Evolutionary conservation across 352 stramenopile species (phyloP).

Genomic region (Pythium chondricola): DNA sequence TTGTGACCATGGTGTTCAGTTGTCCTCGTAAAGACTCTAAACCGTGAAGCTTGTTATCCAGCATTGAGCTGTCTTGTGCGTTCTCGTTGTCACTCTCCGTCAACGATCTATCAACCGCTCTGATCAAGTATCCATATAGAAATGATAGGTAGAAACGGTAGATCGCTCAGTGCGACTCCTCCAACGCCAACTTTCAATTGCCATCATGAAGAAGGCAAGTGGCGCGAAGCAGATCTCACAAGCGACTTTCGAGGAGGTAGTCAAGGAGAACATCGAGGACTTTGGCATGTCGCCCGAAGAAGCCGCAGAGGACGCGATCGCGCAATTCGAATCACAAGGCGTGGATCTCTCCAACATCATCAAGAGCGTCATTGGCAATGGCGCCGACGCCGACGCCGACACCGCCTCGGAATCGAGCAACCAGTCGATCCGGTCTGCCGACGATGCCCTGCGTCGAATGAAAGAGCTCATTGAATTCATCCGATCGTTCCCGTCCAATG

Average conservation of each 20-base stretch:
- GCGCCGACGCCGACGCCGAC: not conserved
- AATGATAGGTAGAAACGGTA: not conserved
- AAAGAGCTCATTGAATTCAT: slow-evolving; percentile 30
- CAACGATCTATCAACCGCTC: too few species aligned
- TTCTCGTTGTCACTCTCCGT: not conserved
- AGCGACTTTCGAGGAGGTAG: slow-evolving; percentile 87
- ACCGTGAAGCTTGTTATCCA: too few species aligned
- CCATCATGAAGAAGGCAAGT: slow-evolving; percentile 15
- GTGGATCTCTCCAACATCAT: slow-evolving; percentile 85
- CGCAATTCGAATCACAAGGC: slow-evolving; percentile 84
- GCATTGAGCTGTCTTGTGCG: too few species aligned
- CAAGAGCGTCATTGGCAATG: slow-evolving; percentile 24
- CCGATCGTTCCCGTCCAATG: not conserved
- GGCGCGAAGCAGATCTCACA: slow-evolving; percentile 74
- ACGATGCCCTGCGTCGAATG: slow-evolving; percentile 14
- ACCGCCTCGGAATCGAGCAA: not conserved
- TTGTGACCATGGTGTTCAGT: too few species aligned
- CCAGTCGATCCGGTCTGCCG: slow-evolving; percentile 13
- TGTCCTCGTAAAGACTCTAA: too few species aligned
- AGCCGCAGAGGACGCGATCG: slow-evolving; percentile 65
- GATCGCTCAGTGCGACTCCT: too few species aligned
- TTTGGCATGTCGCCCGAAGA: slow-evolving; percentile 85
- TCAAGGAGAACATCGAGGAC: slow-evolving; percentile 87
- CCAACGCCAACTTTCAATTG: too few species aligned
- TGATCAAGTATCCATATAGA: not conserved